Conservation (phyloP, 345 rosid species). For the Erysimum cheiranthoides region DNA sequence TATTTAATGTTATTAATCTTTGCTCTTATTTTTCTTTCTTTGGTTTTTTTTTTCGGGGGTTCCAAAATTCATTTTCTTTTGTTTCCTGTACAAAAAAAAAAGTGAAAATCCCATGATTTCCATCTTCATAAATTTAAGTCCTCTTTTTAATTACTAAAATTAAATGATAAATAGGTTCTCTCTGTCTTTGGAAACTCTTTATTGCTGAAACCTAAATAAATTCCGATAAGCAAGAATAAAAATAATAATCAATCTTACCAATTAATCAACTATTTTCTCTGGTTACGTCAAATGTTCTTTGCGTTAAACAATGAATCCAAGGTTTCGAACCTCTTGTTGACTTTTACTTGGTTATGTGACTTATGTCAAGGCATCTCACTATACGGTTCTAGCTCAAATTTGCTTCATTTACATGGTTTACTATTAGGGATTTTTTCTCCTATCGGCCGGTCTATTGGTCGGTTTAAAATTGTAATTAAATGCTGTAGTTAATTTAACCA, state of each 20-base stretch:
- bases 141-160: neutral
- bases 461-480: neutral
- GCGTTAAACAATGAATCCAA: neutral
- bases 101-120: neutral
- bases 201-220: neutral
- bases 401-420: neutral
- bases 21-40: neutral
- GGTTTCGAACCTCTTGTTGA: slow-evolving; percentile 8
- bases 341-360: neutral
- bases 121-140: slow-evolving; percentile 26
- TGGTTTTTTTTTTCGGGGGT: neutral
- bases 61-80: slow-evolving; percentile 5
- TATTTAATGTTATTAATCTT: neutral
- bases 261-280: neutral
- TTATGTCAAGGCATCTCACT: slow-evolving; percentile 11
- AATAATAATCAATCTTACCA: neutral
- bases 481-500: too few species aligned
- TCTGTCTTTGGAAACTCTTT: neutral
- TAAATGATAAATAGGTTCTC: neutral
- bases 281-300: slow-evolving; percentile 14
- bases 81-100: slow-evolving; percentile 29
- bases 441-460: neutral
- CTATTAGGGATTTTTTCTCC: too few species aligned
- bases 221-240: neutral
- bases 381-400: slow-evolving; percentile 7